Evolutionary conservation across 176 grass and related monocot species (phyloP).

Genomic region (Phoenix dactylifera): DNA sequence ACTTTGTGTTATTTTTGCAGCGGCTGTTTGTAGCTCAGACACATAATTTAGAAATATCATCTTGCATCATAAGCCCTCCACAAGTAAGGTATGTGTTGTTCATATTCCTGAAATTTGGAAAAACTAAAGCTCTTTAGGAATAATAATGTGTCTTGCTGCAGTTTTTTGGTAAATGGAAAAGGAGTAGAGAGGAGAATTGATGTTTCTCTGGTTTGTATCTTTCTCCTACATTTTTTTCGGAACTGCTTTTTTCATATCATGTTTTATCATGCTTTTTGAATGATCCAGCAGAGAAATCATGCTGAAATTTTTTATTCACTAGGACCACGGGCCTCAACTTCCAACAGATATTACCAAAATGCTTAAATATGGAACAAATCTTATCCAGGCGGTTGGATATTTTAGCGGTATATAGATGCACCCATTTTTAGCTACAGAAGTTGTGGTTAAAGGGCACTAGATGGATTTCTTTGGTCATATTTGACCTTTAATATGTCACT

Average conservation of each 20-base stretch:
- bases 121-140: conserved; percentile 10
- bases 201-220: conserved; percentile 57
- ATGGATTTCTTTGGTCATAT: too few species aligned
- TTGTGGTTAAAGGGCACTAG: too few species aligned
- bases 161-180: conserved; percentile 90
- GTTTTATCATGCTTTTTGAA: background rate
- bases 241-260: conserved; percentile 6
- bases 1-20: conserved; percentile 32
- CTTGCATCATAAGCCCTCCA: conserved; percentile 64
- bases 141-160: conserved; percentile 24
- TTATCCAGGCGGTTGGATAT: conserved; percentile 85
- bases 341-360: conserved; percentile 93
- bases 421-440: background rate
- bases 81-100: conserved; percentile 65
- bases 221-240: too few species aligned
- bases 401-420: conserved; percentile 49
- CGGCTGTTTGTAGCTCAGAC: conserved; percentile 62
- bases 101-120: conserved; percentile 1
- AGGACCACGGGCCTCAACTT: conserved; percentile 82
- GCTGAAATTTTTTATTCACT: conserved; percentile 14
- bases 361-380: conserved; percentile 94
- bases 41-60: conserved; percentile 69
- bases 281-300: too few species aligned
- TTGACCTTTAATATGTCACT: background rate
- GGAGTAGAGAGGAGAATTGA: conserved; percentile 84